Conservation (phyloP, 2,329 filamentous ascomycete genomes). For the Fusarium udum region DNA sequence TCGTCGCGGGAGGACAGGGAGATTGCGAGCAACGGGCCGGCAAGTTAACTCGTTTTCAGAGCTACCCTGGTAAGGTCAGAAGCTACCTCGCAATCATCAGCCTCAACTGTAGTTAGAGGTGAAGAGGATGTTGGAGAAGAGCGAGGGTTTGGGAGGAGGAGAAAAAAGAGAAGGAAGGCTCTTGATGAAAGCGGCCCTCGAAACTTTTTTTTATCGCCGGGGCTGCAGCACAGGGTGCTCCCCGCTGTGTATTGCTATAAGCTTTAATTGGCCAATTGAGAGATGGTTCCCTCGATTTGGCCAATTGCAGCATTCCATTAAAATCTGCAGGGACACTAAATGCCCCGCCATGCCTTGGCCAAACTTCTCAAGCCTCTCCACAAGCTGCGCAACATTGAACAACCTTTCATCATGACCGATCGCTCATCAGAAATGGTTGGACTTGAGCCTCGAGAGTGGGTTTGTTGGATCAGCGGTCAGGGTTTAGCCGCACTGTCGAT, state of each 20-base stretch:
- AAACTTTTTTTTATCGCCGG: constrained; percentile 43
- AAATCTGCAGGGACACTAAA: constrained; percentile 42
- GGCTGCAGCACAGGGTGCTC: constrained; percentile 22
- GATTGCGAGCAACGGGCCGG: constrained; percentile 48
- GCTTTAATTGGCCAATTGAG: constrained; percentile 41
- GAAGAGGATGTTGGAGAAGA: constrained; percentile 30
- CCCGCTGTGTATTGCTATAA: constrained; percentile 25
- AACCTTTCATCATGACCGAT: constrained; percentile 37
- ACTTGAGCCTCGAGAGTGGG: constrained; percentile 32
- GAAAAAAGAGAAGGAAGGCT: constrained; percentile 28
- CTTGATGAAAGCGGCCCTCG: constrained; percentile 34
- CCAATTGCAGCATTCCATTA: constrained; percentile 34
- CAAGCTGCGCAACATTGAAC: constrained; percentile 37
- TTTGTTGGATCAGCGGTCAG: constrained; percentile 41
- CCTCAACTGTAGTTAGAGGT: constrained; percentile 42
- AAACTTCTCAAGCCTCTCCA: constrained; percentile 41
- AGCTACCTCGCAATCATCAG: constrained; percentile 53
- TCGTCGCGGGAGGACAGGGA: constrained; percentile 38
- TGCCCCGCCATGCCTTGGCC: constrained; percentile 40
- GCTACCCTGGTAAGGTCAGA: constrained; percentile 49
- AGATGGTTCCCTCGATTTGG: constrained; percentile 1
- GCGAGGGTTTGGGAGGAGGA: constrained; percentile 38
- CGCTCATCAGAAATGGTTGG: constrained; percentile 27
- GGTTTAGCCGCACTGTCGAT: constrained; percentile 28
- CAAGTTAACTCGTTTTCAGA: constrained; percentile 53